Conservation (phyloP, 2,329 filamentous ascomycete species). For the Cladophialophora carrionii region DNA sequence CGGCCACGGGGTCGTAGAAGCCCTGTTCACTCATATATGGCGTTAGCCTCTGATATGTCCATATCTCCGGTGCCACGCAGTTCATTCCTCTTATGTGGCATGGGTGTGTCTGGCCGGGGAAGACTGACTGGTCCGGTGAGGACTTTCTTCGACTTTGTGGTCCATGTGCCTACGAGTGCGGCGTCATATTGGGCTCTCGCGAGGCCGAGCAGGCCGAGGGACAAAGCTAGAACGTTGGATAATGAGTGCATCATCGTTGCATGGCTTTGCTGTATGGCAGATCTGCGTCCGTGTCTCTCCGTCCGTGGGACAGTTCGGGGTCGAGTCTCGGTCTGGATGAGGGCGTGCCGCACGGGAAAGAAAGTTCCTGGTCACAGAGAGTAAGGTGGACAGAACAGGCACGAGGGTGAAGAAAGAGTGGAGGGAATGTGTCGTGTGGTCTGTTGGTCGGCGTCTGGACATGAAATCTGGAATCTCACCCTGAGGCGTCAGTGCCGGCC, state of each 20-base stretch:
- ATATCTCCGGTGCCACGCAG: neutral
- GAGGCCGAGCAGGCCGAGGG: constrained; percentile 24
- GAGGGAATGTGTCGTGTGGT: neutral
- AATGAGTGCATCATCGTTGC: constrained; percentile 35
- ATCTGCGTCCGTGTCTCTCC: neutral
- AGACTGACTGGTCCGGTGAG: constrained; percentile 67
- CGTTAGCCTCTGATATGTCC: neutral
- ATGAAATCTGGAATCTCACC: constrained; percentile 18
- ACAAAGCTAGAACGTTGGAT: constrained; percentile 25
- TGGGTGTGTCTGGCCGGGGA: neutral
- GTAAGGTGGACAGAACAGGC: neutral
- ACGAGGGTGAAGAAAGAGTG: neutral
- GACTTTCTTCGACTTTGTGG: constrained; percentile 70
- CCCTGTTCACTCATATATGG: constrained; percentile 50
- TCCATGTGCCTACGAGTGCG: constrained; percentile 71
- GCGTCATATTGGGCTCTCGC: constrained; percentile 31
- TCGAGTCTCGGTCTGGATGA: neutral
- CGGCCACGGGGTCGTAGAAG: constrained; percentile 70
- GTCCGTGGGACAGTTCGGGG: neutral
- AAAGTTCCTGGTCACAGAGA: neutral
- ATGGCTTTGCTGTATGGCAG: constrained; percentile 18
- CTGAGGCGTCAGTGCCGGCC: constrained; percentile 15
- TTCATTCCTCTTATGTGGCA: neutral
- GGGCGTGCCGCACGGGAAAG: constrained; percentile 6
- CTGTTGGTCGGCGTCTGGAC: constrained; percentile 16